These are phyloP conservation scores for Diutina siamensis DNA, from an alignment of 1,139 yeast species.

Conservation along the genomic window DNA sequence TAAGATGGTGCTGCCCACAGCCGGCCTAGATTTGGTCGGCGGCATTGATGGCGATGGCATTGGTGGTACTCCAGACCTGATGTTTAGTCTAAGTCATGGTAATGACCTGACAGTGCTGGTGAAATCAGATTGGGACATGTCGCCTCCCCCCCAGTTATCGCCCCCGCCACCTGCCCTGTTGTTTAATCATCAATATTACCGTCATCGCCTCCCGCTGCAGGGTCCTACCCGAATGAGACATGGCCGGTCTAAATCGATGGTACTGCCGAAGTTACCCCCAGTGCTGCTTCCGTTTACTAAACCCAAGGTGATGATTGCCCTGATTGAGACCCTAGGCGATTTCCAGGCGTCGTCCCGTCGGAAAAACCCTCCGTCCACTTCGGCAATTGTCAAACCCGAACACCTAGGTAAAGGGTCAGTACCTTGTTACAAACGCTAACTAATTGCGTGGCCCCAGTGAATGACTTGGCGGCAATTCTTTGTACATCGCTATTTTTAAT, in stretches of 20 bases:
- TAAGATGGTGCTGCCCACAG: background rate
- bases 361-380: background rate
- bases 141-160: too few species aligned
- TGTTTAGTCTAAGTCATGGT: too few species aligned
- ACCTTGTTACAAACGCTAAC: background rate
- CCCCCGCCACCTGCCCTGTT: conserved; percentile 1
- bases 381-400: background rate
- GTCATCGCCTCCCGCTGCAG: background rate
- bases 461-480: too few species aligned
- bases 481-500: too few species aligned
- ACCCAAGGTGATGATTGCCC: conserved; percentile 1
- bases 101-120: too few species aligned
- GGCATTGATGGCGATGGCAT: background rate
- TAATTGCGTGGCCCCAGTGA: too few species aligned
- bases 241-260: background rate
- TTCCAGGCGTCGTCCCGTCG: background rate
- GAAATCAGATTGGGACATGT: background rate
- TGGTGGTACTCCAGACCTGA: background rate
- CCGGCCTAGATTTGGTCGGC: too few species aligned
- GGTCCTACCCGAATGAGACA: too few species aligned
- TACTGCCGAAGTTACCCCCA: background rate
- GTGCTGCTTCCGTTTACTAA: background rate
- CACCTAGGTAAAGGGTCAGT: background rate
- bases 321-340: conserved; percentile 2
- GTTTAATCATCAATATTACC: background rate